phyloP scores from a whole-genome alignment of 176 grass and related monocot genomes.

The Cenchrus fungigraminus region DNA sequence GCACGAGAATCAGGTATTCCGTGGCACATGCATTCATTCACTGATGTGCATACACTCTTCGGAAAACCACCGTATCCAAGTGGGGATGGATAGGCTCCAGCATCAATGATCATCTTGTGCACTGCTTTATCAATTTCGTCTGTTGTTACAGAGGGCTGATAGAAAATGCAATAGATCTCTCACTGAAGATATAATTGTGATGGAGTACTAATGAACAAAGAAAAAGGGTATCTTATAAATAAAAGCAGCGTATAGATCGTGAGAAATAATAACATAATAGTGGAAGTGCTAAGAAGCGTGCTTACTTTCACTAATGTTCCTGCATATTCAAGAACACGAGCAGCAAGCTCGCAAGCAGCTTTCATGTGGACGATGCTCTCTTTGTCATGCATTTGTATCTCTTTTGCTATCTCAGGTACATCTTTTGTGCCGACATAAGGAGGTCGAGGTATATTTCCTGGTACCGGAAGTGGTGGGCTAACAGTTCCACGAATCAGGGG shows the following conservation, averaged over 20 bases:
- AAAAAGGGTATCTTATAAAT: conserved; percentile 1
- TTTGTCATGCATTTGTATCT: conserved; percentile 79
- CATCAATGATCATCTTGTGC: conserved; percentile 94
- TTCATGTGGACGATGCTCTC: conserved; percentile 76
- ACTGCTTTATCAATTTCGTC: conserved; percentile 99
- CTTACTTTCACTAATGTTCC: conserved; percentile 90
- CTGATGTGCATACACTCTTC: conserved; percentile 96
- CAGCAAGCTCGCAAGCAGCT: conserved; percentile 82
- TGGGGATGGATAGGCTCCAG: conserved; percentile 95
- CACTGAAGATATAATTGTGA: conserved; percentile 47
- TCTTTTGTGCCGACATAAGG: conserved; percentile 66
- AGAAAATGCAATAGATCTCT: conserved; percentile 64
- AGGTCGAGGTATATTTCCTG: conserved; percentile 66
- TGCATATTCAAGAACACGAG: conserved; percentile 79
- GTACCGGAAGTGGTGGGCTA: conserved; percentile 69
- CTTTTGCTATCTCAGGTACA: conserved; percentile 67
- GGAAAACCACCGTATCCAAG: conserved; percentile 94
- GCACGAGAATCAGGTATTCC: conserved; percentile 94
- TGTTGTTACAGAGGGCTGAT: conserved; percentile 96
- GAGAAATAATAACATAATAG: neutral
- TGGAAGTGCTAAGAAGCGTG: neutral
- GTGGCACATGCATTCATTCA: conserved; percentile 98
- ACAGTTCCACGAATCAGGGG: conserved; percentile 72
- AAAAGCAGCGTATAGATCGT: neutral
- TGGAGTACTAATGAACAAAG: neutral